These are phyloP conservation scores for Globisporangium spiculum DNA, from an alignment of 352 stramenopile species.

Conservation along the genomic window DNA sequence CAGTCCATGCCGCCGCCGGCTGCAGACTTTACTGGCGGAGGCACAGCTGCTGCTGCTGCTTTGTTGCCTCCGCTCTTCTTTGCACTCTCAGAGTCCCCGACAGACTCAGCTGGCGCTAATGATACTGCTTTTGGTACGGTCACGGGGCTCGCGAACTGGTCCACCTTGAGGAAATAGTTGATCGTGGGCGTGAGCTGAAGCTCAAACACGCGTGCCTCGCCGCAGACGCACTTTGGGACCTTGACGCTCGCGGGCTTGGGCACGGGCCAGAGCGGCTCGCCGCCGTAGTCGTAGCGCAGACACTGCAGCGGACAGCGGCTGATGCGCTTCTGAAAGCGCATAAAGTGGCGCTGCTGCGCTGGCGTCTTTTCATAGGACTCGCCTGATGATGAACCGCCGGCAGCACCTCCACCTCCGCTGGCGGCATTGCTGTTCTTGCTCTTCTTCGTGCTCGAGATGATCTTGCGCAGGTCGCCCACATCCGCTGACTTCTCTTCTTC, in stretches of 20 bases:
- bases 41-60: conserved; percentile 10
- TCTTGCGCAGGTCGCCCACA: conserved; percentile 48
- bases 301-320: conserved; percentile 72
- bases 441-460: conserved; percentile 62
- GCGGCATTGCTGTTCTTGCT: conserved; percentile 6
- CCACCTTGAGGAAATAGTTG: conserved; percentile 85
- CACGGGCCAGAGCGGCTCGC: conserved; percentile 77
- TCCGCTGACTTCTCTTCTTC: conserved; percentile 77
- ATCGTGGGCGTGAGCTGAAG: conserved; percentile 82
- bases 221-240: conserved; percentile 56
- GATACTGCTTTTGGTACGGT: conserved; percentile 14
- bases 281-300: conserved; percentile 83
- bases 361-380: conserved; percentile 85
- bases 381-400: conserved; percentile 20
- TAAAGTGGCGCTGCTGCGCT: conserved; percentile 64
- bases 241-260: conserved; percentile 45
- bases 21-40: conserved; percentile 1
- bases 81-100: not conserved
- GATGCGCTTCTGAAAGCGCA: conserved; percentile 87
- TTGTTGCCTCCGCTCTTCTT: conserved; percentile 1
- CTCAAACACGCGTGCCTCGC: conserved; percentile 69
- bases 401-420: conserved; percentile 13
- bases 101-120: not conserved
- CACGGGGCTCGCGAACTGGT: conserved; percentile 40
- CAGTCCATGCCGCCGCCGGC: conserved; percentile 70